Base-by-base conservation (phyloP, 331 rosid species). In the Pyracantha coccinea region DNA sequence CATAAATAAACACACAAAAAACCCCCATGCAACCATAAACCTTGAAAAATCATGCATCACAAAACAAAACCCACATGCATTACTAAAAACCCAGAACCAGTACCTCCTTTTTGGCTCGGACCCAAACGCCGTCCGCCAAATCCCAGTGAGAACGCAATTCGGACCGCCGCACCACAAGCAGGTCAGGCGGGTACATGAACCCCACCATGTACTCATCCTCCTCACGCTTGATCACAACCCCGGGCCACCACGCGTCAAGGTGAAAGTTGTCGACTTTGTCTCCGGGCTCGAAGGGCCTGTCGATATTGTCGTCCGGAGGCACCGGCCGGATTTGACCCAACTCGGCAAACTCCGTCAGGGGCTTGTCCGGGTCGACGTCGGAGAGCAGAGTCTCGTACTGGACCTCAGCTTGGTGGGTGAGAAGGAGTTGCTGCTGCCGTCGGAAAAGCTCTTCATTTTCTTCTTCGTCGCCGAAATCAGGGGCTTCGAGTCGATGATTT, bases 121-220 rank as follows among this genome's bases (percentile, higher is more conserved):
- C 23, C 77, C 77, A 73, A 15, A 61, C 16, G 31, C 70, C 77
- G 28, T 73, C 8, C 6, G 27, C n/a, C 28, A 68, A 74, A 11
- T 61, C 70, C 77, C 77, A 74, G n/a, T 74, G 71, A 10, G 77
- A 4, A 21, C 77, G 53, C 77, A 74, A 4, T 20, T 20, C 16
- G 0, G 41, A 12, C 4, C 70, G 31, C 61, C 19, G 29, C 0
- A 62, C 1, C 77, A 8, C 61, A 32, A 17, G 35, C 28, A 41
- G 47, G 62, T 62, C 70, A 8, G 77, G 77, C 9, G 77, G 77
- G 14, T 44, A 4, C 60, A 19, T 28, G 35, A 74, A 74, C 13
- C 61, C 71, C 29, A 74, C 70, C 10, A 16, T 41, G 6, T 74
- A 74, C 50, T 19, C 47, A 1, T 62, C 31, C 27, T 25, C 62